Base-by-base conservation (phyloP, 257 asterid species). In the Thymus quinquecostatus region DNA sequence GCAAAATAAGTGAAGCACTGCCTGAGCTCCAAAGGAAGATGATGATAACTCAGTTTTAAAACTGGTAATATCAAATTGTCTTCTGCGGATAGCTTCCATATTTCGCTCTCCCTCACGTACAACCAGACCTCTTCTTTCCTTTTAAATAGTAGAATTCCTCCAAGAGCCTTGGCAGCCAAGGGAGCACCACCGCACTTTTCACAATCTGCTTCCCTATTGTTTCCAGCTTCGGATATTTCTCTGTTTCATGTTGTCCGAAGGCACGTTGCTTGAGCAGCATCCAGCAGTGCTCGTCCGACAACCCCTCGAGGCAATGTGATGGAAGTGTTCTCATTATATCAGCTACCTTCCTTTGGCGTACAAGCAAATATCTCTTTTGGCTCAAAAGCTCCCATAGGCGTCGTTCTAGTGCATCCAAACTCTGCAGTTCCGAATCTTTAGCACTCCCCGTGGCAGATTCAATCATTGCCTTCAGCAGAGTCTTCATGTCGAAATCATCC, bases 81-180 rank as follows among this genome's bases (percentile, higher is more conserved):
- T 5, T 57, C 72, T 10, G 48, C 10, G 10, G 48, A 43, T 6
- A 43, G 48, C 2, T 74, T 57, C 82, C 81, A 79, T 28, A 71
- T 33, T 34, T 67, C 85, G 68, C 74, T 73, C 9, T 73, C 57
- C 45, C 50, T 34, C 29, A 83, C 71, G 64, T 64, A 27, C 40
- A 51, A 1, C 84, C 81, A 79, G 4, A 75, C 80, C 8, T 50
- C 55, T 14, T 72, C 72, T 3, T 29, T 33, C 5, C 32, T 79
- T 49, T 70, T 65, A 40, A 75, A 79, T 9, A 80, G 71, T 40
- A 79, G 10, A 59, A 79, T 61, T 4, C 70, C 64, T 74, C 83
- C 83, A 11, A 79, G 80, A 2, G 78, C 72, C 70, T 79, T 79
- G 10, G 80, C 75, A 7, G 78, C 83, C 9, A 79, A 49, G 51